A percentile compares a stretch with the other conserved stretches of the same genome.
Conservation (phyloP, 768 basidiomycete genomes). For the Trametes cubensis region DNA sequence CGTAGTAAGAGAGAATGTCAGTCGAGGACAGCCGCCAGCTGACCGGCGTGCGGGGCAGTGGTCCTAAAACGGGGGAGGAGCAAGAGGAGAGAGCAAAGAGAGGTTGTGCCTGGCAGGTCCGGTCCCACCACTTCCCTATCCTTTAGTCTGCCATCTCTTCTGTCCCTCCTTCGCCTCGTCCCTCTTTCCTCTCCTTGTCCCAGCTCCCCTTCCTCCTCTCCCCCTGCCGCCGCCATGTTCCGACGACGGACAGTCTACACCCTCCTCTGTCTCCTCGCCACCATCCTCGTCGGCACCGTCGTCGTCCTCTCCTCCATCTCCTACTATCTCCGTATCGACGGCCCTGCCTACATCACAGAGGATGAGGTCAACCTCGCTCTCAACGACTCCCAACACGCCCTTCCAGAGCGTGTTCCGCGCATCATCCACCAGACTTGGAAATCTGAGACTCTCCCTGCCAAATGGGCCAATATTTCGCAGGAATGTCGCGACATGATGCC, state of each 20-base stretch:
- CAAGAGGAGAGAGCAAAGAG: neutral
- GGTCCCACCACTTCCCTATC: conserved; percentile 15
- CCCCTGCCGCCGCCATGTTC: conserved; percentile 38
- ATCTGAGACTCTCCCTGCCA: conserved; percentile 77
- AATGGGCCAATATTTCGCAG: conserved; percentile 81
- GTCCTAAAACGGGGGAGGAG: neutral
- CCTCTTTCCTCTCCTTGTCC: conserved; percentile 23
- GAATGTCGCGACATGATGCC: conserved; percentile 90
- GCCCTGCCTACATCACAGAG: conserved; percentile 78
- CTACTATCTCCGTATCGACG: conserved; percentile 83
- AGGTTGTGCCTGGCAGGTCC: conserved; percentile 18
- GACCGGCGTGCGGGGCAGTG: neutral
- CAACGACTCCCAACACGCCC: conserved; percentile 41
- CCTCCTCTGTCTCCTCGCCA: conserved; percentile 60
- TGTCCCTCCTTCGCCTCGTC: conserved; percentile 19
- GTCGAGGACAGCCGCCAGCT: neutral
- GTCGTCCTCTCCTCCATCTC: conserved; percentile 90
- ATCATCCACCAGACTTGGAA: conserved; percentile 99
- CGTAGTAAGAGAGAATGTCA: neutral
- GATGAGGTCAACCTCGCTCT: conserved; percentile 65
- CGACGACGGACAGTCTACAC: conserved; percentile 50
- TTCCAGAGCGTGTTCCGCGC: conserved; percentile 79
- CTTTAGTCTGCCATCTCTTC: conserved; percentile 5
- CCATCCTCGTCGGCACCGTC: conserved; percentile 86
- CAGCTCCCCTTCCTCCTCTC: conserved; percentile 23